Base-by-base conservation (phyloP, 2,329 filamentous ascomycete genomes). In the Exserohilum rostratum region DNA sequence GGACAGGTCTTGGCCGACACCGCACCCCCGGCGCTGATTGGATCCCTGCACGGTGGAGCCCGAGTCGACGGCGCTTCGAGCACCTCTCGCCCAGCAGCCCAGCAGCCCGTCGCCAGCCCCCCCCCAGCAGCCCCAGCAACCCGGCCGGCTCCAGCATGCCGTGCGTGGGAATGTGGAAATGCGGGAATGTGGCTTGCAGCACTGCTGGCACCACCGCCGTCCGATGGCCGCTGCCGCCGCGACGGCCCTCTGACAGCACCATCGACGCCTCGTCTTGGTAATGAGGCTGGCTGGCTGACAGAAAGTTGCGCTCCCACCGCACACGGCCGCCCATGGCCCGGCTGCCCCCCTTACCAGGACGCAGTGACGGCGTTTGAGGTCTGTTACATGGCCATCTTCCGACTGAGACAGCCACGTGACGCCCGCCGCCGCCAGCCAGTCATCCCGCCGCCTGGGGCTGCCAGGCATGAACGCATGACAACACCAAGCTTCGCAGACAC, bases 341-440 rank as follows among this genome's bases (percentile, higher is more conserved):
- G 22, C 22, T 7, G 22, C 22, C 22, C 53, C 60, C 58, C 59
- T 51, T 53, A 40, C 56, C 50, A 55, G 57, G 53, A 53, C 53
- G 53, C 48, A 62, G 53, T 46, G 51, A 58, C 49, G 51, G 64
- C 63, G 71, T 74, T 74, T 74, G 71, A 74, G 58, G 65, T 71
- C 60, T 72, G 71, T 73, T 66, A 72, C 71, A 72, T 65, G 71
- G 63, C 67, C 62, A 63, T 65, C 57, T 58, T 58, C 60, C 61
- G 55, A 62, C 58, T 70, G 69, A 73, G 67, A 73, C 70, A 68
- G 50, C 63, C 70, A 74, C 71, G 71, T 74, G 71, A 73, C 58
- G 43, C 22, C 10, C n/a, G 17, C 44, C 35, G 15, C 39, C 46
- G 44, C 45, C 52, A 51, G 46, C 63, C 67, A 71, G 60, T 68